phyloP scores from a whole-genome alignment of 2,329 filamentous ascomycete species.

The Phialemoniopsis sp. region DNA sequence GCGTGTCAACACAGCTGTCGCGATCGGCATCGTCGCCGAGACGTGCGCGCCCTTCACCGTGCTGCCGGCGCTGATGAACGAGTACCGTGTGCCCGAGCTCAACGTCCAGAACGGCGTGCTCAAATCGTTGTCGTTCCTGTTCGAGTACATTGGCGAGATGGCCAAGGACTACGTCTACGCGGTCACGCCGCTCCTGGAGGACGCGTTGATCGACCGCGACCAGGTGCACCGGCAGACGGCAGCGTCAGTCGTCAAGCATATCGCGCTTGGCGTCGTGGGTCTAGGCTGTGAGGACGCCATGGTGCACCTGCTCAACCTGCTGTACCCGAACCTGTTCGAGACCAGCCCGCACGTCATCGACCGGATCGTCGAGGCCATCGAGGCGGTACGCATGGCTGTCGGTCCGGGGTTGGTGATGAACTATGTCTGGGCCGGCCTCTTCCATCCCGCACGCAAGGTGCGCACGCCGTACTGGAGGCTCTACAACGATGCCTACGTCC shows the following conservation, averaged over 20 bases:
- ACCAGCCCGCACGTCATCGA: conserved; percentile 98
- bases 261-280: conserved; percentile 94
- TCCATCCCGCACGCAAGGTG: conserved; percentile 95
- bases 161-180: conserved; percentile 99
- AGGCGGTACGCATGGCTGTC: conserved; percentile 89
- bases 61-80: conserved; percentile 98
- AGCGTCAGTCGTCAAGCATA: conserved; percentile 94
- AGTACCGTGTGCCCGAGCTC: conserved; percentile 95
- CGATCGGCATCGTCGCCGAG: conserved; percentile 97
- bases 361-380: conserved; percentile 94
- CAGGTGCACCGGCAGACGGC: conserved; percentile 98
- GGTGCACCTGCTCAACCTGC: conserved; percentile 92
- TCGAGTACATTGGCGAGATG: conserved; percentile 99
- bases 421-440: conserved; percentile 96
- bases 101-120: conserved; percentile 99
- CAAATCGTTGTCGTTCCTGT: conserved; percentile 94
- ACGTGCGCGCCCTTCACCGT: conserved; percentile 98
- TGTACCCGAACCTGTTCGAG: conserved; percentile 97
- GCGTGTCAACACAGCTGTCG: conserved; percentile 96
- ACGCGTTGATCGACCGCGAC: conserved; percentile 94
- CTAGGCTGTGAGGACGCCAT: conserved; percentile 97
- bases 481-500: conserved; percentile 96
- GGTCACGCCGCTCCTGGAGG: conserved; percentile 90
- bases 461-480: conserved; percentile 92
- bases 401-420: conserved; percentile 93